phyloP scores from a whole-genome alignment of 257 asterid genomes.

The Ocimum tenuiflorum region DNA sequence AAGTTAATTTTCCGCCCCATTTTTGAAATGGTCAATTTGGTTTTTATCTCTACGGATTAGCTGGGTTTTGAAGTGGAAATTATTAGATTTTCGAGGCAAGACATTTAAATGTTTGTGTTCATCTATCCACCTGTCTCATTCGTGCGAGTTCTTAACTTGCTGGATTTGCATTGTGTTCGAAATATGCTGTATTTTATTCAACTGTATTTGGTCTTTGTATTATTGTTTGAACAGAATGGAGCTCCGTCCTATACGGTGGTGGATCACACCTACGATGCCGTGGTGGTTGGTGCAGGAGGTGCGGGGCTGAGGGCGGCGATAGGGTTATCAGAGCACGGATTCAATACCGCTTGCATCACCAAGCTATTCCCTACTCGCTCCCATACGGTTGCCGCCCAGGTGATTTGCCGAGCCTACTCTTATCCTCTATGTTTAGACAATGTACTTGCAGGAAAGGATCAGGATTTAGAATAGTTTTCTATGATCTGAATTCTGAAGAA shows the following conservation, averaged over 20 bases:
- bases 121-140: not conserved
- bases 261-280: slow-evolving; percentile 98
- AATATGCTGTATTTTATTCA: not conserved
- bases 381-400: slow-evolving; percentile 99
- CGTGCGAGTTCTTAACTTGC: not conserved
- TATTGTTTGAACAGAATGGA: slow-evolving; percentile 40
- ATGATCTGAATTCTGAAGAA: no score
- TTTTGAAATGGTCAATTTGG: slow-evolving; percentile 7
- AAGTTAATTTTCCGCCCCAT: no score
- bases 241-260: slow-evolving; percentile 74
- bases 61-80: not conserved
- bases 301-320: slow-evolving; percentile 98
- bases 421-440: no score
- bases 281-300: slow-evolving; percentile 98
- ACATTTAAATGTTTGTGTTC: not conserved
- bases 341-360: slow-evolving; percentile 96
- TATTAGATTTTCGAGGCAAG: not conserved
- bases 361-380: slow-evolving; percentile 98
- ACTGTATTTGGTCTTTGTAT: not conserved
- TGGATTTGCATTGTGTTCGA: not conserved
- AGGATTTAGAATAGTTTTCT: no score
- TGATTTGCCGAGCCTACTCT: slow-evolving; percentile 14
- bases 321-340: slow-evolving; percentile 97
- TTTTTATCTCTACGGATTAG: slow-evolving; percentile 7
- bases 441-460: no score